Base-by-base conservation (phyloP, 345 rosid species). In the Sonneratia caseolaris region DNA sequence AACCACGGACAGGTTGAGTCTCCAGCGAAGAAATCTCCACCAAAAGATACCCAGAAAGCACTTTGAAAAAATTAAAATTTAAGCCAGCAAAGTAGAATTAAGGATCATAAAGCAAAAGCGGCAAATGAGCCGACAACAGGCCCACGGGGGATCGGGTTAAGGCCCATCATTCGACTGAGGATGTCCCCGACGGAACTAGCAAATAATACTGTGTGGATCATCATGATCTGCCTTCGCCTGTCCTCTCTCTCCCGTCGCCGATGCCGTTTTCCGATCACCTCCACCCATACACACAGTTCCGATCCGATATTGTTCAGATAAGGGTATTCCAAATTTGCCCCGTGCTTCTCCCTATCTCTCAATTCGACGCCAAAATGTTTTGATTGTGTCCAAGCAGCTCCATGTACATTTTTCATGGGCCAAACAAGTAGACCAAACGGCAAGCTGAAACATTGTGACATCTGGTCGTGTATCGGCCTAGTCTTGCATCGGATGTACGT, bases 141-240 rank as follows among this genome's bases (percentile, higher is more conserved):
- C 32, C 32, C 51, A 49, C 15, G 3, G 61, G 27, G 4, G 21
- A 47, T 51, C 18, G 9, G 19, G 47, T 0, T 1, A 38, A 64
- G 57, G 14, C 73, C 0, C 57, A 87, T 92, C 96, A 72, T 78
- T 87, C 96, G 80, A 86, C 83, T 40, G 18, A 87, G 76, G 56
- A 87, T 89, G 80, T 89, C 87, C 37, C 92, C 92, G 51, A 79
- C 90, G 62, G 89, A 82, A 35, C 86, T 89, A 9, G 89, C 87
- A 71, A 89, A 87, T 74, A 89, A 79, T 43, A 86, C 76, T 3
- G 92, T 92, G 9, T 87, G 87, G 69, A 87, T 84, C 92, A 38
- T 40, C 43, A 8, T 4, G 47, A 35, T 15, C 38, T n/a, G 32
- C 4, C 19, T 16, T 40, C 43, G 40, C 38, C 19, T 59, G 2